These are phyloP conservation scores for Tanacetum coccineum DNA, from an alignment of 129 eudicot genomes.

Conservation along the genomic window DNA sequence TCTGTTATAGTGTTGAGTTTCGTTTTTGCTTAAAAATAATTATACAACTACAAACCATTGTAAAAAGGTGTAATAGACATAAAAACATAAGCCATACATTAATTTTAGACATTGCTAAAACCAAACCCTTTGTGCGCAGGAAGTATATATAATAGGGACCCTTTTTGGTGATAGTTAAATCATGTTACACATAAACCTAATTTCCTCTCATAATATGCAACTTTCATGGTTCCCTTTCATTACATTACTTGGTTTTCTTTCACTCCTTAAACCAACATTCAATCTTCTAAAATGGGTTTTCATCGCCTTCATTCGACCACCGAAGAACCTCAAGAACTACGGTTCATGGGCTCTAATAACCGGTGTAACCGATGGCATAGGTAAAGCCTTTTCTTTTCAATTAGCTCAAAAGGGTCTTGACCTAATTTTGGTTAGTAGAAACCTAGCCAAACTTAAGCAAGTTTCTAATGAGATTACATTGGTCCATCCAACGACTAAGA, in stretches of 20 bases:
- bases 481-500: constrained; percentile 15
- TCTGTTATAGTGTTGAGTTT: too few species aligned
- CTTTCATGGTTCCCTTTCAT: constrained; percentile 32
- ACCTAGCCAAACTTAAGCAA: constrained; percentile 34
- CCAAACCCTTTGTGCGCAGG: too few species aligned
- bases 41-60: too few species aligned
- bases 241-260: constrained; percentile 39
- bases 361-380: constrained; percentile 87
- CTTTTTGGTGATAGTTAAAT: background rate
- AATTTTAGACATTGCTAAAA: too few species aligned
- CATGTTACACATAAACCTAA: background rate
- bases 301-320: constrained; percentile 46
- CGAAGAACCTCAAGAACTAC: constrained; percentile 49
- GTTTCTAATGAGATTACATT: constrained; percentile 35
- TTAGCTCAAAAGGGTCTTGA: constrained; percentile 60
- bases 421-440: constrained; percentile 58
- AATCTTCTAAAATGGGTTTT: constrained; percentile 43
- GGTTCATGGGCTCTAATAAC: constrained; percentile 87
- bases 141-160: too few species aligned
- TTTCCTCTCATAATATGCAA: constrained; percentile 14
- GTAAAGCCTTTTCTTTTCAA: constrained; percentile 66
- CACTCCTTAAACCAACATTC: constrained; percentile 33
- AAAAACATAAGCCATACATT: too few species aligned
- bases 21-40: too few species aligned
- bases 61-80: too few species aligned